These are phyloP conservation scores for Russula foetens DNA, from an alignment of 768 basidiomycete species.

Conservation along the genomic window DNA sequence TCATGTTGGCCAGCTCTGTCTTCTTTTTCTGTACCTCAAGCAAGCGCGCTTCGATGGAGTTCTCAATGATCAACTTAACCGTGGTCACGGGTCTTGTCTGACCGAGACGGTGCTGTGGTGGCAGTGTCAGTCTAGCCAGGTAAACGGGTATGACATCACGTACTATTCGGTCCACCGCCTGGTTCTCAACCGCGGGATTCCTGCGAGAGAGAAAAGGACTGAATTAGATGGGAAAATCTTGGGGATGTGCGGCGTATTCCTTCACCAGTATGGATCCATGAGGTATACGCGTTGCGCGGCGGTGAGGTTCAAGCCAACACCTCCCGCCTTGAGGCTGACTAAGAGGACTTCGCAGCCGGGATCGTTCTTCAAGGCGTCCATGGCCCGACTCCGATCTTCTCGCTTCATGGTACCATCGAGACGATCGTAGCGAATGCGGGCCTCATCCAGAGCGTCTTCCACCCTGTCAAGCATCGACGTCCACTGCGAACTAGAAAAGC, in stretches of 20 bases:
- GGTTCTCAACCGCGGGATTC: slow-evolving; percentile 97
- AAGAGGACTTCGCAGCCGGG: slow-evolving; percentile 88
- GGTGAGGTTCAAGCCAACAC: slow-evolving; percentile 93
- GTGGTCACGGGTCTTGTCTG: slow-evolving; percentile 90
- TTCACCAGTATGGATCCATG: slow-evolving; percentile 94
- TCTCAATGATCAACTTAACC: slow-evolving; percentile 87
- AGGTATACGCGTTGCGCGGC: slow-evolving; percentile 90
- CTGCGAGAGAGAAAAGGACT: slow-evolving; percentile 31
- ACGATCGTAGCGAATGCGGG: slow-evolving; percentile 81
- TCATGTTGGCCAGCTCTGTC: slow-evolving; percentile 89
- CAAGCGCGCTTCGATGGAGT: slow-evolving; percentile 88
- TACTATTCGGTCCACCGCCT: slow-evolving; percentile 96
- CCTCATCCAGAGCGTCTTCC: slow-evolving; percentile 79
- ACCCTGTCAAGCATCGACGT: slow-evolving; percentile 90
- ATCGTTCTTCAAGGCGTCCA: slow-evolving; percentile 88
- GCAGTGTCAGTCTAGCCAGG: not conserved
- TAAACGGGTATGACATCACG: slow-evolving; percentile 26
- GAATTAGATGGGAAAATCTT: not conserved
- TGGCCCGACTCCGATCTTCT: slow-evolving; percentile 83
- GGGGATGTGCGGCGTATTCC: not conserved
- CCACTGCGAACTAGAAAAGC: slow-evolving; percentile 72
- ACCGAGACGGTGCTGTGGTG: slow-evolving; percentile 86
- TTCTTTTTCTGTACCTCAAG: slow-evolving; percentile 94
- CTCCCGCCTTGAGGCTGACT: slow-evolving; percentile 94
- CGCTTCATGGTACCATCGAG: slow-evolving; percentile 98